Evolutionary conservation across 495 filamentous ascomycete genomes (phyloP).

Genomic region (Neurospora terricola): DNA sequence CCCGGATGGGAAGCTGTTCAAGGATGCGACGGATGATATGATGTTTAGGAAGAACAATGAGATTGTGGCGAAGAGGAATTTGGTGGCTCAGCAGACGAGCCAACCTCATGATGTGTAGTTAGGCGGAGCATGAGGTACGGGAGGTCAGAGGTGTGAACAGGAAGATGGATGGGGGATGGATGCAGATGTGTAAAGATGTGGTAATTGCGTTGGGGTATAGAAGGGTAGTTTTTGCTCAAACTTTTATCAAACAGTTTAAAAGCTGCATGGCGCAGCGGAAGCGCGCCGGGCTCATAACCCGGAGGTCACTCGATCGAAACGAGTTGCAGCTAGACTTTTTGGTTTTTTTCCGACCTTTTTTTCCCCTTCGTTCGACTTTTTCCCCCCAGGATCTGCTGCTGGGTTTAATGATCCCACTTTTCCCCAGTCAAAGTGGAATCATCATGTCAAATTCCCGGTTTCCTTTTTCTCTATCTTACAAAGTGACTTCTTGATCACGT

Average conservation of each 20-base stretch:
- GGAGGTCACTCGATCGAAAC: conserved; percentile 9
- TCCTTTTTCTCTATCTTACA: neutral
- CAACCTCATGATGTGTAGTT: neutral
- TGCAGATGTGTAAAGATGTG: neutral
- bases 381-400: neutral
- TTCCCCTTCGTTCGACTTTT: neutral
- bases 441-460: neutral
- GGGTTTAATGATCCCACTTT: neutral
- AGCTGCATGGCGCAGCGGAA: conserved; percentile 9
- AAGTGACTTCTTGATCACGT: neutral
- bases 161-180: neutral
- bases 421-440: neutral
- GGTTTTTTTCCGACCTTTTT: neutral
- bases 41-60: conserved; percentile 11
- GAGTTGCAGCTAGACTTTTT: conserved; percentile 2
- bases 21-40: conserved; percentile 23
- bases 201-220: neutral
- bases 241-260: neutral
- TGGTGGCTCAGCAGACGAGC: neutral
- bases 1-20: conserved; percentile 14
- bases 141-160: neutral
- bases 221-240: neutral
- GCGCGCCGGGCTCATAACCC: conserved; percentile 9
- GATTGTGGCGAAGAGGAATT: neutral
- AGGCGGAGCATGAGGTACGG: neutral